Conservation (phyloP, 257 asterid species). For the Anisodus acutangulus region DNA sequence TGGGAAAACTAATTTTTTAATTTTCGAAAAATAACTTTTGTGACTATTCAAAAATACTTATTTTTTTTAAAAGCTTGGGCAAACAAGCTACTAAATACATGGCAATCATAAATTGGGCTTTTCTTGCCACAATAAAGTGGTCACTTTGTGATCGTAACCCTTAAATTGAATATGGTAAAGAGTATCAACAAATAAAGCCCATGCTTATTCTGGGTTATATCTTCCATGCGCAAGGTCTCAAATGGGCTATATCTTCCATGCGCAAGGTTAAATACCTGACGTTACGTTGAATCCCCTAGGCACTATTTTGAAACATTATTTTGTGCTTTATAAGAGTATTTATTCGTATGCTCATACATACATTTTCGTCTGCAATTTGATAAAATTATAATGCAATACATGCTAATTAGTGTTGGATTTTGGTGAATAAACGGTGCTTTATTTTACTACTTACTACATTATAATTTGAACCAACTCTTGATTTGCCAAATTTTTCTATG, state of each 20-base stretch:
- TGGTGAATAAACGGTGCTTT: too few species aligned
- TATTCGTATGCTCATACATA: neutral
- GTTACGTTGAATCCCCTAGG: neutral
- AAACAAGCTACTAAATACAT: neutral
- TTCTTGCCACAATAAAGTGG: neutral
- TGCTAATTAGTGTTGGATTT: too few species aligned
- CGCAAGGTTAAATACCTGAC: neutral
- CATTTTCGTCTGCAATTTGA: too few species aligned
- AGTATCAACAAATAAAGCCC: neutral
- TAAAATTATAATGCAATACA: too few species aligned
- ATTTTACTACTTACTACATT: too few species aligned
- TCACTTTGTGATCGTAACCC: neutral
- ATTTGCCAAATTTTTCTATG: neutral
- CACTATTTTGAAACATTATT: neutral
- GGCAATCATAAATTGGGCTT: neutral
- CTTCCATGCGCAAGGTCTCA: neutral
- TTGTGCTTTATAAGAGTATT: neutral
- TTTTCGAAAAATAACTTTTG: too few species aligned
- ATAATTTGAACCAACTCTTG: neutral
- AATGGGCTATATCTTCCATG: neutral
- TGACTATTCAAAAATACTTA: too few species aligned
- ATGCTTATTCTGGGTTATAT: neutral
- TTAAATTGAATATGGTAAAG: neutral
- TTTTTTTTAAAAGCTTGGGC: too few species aligned
- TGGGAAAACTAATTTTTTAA: too few species aligned